Conservation (phyloP, 1,284 basidiomycete species). For the Singerocomus inundabilis region DNA sequence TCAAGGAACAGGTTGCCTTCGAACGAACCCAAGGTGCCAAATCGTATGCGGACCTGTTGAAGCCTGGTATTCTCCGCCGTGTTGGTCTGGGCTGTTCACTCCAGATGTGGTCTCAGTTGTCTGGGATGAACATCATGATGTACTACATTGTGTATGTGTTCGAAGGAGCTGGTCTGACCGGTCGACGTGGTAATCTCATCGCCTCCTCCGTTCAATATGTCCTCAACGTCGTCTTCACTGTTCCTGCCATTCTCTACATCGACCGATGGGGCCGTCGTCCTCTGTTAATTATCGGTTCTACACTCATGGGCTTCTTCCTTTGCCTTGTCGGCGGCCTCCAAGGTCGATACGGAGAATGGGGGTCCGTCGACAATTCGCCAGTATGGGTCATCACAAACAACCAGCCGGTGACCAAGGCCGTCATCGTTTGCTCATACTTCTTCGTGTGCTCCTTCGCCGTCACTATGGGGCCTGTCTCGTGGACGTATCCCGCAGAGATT, state of each 20-base stretch:
- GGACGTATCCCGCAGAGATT: conserved; percentile 67
- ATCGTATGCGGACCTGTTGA: conserved; percentile 67
- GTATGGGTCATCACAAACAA: conserved; percentile 66
- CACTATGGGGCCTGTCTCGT: conserved; percentile 74
- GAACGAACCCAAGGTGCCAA: conserved; percentile 73
- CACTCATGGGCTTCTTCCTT: conserved; percentile 73
- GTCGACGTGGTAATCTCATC: conserved; percentile 67
- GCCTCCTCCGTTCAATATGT: conserved; percentile 79
- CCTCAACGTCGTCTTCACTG: conserved; percentile 67
- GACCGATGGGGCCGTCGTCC: conserved; percentile 80
- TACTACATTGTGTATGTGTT: conserved; percentile 80
- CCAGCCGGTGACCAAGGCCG: conserved; percentile 55
- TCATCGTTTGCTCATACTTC: conserved; percentile 76
- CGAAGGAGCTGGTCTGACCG: conserved; percentile 72
- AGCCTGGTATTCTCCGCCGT: conserved; percentile 54
- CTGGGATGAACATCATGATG: conserved; percentile 74
- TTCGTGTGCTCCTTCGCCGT: conserved; percentile 74
- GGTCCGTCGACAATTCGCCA: conserved; percentile 11
- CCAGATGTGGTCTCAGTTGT: conserved; percentile 67
- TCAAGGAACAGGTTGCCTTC: conserved; percentile 68
- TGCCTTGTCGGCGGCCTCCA: conserved; percentile 77
- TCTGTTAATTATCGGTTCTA: conserved; percentile 63
- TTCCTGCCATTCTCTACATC: conserved; percentile 76
- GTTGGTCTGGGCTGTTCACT: conserved; percentile 56
- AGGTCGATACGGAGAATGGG: conserved; percentile 66